Base-by-base conservation (phyloP, 352 stramenopile genomes). In the Phytopythium helicoides region DNA sequence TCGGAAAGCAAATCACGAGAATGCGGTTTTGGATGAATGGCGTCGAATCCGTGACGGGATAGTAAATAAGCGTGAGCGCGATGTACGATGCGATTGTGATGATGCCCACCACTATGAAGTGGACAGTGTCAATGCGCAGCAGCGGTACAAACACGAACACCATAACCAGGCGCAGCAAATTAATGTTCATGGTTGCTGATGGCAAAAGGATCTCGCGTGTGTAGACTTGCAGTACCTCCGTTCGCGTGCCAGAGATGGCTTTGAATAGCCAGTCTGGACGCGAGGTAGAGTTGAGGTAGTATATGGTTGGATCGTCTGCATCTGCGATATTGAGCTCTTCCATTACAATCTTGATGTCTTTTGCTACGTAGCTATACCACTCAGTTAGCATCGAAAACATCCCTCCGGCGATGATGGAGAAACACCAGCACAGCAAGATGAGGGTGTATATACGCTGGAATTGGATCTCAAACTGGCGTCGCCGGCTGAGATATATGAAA, bases 371-470 rank as follows among this genome's bases (percentile, higher is more conserved):
- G 47, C 74, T 83, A 60, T 76, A 87, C 79, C 79, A 92, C 59
- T 92, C 82, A 19, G 58, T 76, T n/a, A 92, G 68, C 79, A 92
- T 87, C 18, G 82, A 90, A 46, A 89, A 89, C 77, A 89, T 86
- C 6, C 82, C 82, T 18, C 82, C 82, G 3, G 59, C 67, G 46
- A 90, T 82, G 49, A 92, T 78, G 12, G 79, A 89, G 47, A 86
- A 82, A 25, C 68, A 81, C 79, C 79, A 92, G 37, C 73, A 89
- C 9, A 89, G 28, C 25, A 87, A 37, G 11, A 92, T 62, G 8
- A 79, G 52, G 7, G 77, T 85, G 60, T 92, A 92, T 18, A 88
- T 68, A n/a, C 73, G 58, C 57, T 90, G 79, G 46, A 88, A 90
- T 18, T 89, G 70, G 16, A 86, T 59, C 54, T 90, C 76, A 38